Percentiles rank a stretch among this genome's conserved stretches.
phyloP scores from a whole-genome alignment of 805 yeast species.

The Saccharomycopsis olivae region DNA sequence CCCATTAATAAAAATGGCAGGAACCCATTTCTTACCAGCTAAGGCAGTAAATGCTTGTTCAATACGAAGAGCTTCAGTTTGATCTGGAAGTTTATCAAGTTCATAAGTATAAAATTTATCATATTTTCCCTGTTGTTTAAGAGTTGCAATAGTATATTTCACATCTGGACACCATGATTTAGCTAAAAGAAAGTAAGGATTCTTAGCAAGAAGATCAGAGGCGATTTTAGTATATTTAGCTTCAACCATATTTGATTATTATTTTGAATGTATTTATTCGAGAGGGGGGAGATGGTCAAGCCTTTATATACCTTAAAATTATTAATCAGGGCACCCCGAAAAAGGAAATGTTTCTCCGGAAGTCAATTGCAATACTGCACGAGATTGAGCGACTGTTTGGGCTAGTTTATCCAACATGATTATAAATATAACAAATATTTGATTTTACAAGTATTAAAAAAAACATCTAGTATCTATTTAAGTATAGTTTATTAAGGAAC shows the following conservation, averaged over 20 bases:
- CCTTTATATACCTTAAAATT: too few relatives aligned
- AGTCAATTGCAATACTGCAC: too few relatives aligned
- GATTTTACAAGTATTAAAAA: too few relatives aligned
- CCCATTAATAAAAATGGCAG: constrained; percentile 54
- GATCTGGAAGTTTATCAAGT: constrained; percentile 40
- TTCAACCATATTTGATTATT: constrained; percentile 8
- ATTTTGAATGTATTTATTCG: too few relatives aligned
- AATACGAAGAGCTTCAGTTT: constrained; percentile 38
- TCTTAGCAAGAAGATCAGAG: constrained; percentile 31
- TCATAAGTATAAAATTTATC: constrained; percentile 43
- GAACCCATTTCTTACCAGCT: constrained; percentile 58
- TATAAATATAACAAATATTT: too few relatives aligned
- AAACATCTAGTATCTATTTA: too few relatives aligned
- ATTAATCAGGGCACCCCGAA: too few relatives aligned
- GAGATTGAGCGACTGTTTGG: too few relatives aligned
- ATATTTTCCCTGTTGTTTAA: constrained; percentile 40
- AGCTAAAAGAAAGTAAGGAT: constrained; percentile 47
- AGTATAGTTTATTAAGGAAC: too few relatives aligned
- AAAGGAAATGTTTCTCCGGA: too few relatives aligned
- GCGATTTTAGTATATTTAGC: constrained; percentile 29
- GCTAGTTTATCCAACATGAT: too few relatives aligned
- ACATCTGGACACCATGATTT: constrained; percentile 80
- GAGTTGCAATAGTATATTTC: constrained; percentile 46
- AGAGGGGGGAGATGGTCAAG: too few relatives aligned
- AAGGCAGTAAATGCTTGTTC: constrained; percentile 47